phyloP scores from a whole-genome alignment of 2,329 filamentous ascomycete species.

The Sporothrix sp. region DNA sequence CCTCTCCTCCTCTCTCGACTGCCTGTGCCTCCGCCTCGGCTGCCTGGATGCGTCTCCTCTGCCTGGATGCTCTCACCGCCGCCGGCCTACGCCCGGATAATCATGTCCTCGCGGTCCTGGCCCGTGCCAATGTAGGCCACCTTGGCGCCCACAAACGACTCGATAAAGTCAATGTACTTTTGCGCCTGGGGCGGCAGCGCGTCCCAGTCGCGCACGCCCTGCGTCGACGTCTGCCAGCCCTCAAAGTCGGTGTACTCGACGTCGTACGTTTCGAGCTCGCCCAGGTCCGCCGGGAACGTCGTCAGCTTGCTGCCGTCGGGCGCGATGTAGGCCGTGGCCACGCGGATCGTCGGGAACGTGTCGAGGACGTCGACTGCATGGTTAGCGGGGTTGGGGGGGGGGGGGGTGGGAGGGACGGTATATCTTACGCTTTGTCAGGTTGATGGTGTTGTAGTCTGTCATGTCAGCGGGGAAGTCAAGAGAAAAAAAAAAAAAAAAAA shows the following conservation, averaged over 20 bases:
- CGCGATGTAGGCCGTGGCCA: constrained; percentile 60
- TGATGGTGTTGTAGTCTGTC: constrained; percentile 55
- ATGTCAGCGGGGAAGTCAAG: too few relatives aligned
- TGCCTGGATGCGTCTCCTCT: too few relatives aligned
- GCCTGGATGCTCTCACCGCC: too few relatives aligned
- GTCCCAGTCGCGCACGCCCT: constrained; percentile 47
- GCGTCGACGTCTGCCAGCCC: constrained; percentile 60
- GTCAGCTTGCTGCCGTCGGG: constrained; percentile 39
- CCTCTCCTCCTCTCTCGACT: too few relatives aligned
- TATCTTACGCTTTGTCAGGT: constrained; percentile 43
- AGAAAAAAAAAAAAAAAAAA: too few relatives aligned
- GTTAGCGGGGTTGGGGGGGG: too few relatives aligned
- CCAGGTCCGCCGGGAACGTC: constrained; percentile 55
- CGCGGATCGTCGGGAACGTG: constrained; percentile 62
- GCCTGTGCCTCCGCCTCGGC: too few relatives aligned
- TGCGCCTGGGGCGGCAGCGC: constrained; percentile 55
- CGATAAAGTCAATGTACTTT: constrained; percentile 56
- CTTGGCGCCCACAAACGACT: constrained; percentile 53
- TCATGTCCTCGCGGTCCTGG: constrained; percentile 55
- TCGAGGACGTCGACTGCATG: constrained; percentile 65
- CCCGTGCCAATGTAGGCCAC: constrained; percentile 59
- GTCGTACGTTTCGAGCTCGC: constrained; percentile 44
- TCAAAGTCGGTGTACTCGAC: constrained; percentile 59
- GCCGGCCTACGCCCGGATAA: constrained; percentile 25
- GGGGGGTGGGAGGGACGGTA: constrained; percentile 6